phyloP scores from a whole-genome alignment of 306 rosid species.

The Vicia villosa region DNA sequence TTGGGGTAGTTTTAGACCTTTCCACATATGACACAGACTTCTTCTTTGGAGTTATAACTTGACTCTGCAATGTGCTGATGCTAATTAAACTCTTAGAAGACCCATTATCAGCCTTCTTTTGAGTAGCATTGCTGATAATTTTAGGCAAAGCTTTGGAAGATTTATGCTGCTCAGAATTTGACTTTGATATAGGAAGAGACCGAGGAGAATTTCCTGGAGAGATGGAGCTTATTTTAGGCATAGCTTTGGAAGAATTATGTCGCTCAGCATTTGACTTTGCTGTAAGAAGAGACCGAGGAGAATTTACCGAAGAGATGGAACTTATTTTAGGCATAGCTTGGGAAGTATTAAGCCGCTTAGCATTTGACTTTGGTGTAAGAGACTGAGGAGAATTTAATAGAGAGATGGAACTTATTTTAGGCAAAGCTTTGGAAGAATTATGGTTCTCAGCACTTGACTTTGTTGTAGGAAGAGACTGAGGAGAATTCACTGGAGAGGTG shows the following conservation, averaged over 20 bases:
- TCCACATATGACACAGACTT: conserved; percentile 55
- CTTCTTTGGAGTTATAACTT: conserved; percentile 46
- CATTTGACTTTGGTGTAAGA: conserved; percentile 41
- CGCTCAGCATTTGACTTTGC: conserved; percentile 50
- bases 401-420: conserved; percentile 50
- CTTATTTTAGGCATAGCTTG: conserved; percentile 45
- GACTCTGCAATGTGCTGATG: conserved; percentile 53
- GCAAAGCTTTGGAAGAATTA: conserved; percentile 49
- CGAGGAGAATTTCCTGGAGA: no score
- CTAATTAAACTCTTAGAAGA: conserved; percentile 51
- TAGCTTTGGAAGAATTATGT: conserved; percentile 51
- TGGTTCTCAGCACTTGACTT: conserved; percentile 50
- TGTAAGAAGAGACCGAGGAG: conserved; percentile 46
- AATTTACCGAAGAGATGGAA: conserved; percentile 57
- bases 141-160: conserved; percentile 50
- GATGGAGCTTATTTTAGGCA: no score
- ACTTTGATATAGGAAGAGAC: conserved; percentile 20
- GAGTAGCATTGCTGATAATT: conserved; percentile 47
- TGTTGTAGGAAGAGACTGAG: conserved; percentile 39
- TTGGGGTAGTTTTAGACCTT: conserved; percentile 53
- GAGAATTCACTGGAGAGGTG: conserved; percentile 67
- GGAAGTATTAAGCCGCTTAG: conserved; percentile 50
- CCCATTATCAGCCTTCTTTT: conserved; percentile 51
- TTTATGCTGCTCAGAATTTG: conserved; percentile 52
- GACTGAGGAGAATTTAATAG: conserved; percentile 59